Conservation (phyloP, 108 stramenopile species). For the Skeletonema potamos region DNA sequence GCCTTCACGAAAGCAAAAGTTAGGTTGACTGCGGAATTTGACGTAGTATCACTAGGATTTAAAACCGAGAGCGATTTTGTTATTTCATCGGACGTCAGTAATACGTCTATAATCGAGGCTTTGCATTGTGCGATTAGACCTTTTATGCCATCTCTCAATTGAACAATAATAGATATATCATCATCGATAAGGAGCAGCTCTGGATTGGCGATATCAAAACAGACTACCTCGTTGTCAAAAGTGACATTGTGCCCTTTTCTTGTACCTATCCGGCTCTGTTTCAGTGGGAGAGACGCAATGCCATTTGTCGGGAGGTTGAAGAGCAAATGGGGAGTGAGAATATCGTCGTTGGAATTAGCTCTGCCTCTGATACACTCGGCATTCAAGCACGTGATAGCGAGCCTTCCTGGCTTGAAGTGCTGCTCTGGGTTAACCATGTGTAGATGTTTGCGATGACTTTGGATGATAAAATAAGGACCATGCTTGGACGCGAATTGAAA, state of each 20-base stretch:
- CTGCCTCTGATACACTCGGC: conserved; percentile 26
- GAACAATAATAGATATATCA: conserved; percentile 50
- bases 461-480: too few species aligned
- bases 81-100: conserved; percentile 16
- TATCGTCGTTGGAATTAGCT: background rate
- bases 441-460: too few species aligned
- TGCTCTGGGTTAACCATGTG: background rate
- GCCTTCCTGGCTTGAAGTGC: conserved; percentile 26
- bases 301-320: conserved; percentile 29
- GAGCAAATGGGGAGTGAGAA: conserved; percentile 36
- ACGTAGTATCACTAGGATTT: conserved; percentile 20
- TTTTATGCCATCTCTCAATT: conserved; percentile 42
- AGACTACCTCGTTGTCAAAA: conserved; percentile 53
- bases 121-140: background rate
- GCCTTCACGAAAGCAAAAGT: conserved; percentile 62
- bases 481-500: too few species aligned
- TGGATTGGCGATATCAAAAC: conserved; percentile 60
- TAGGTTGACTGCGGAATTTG: conserved; percentile 30
- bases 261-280: conserved; percentile 14
- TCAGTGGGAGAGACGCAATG: background rate
- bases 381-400: conserved; percentile 30
- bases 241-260: conserved; percentile 46
- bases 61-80: conserved; percentile 9
- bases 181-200: conserved; percentile 31
- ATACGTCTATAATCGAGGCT: conserved; percentile 15